Evolutionary conservation across 2,329 filamentous ascomycete species (phyloP), one percentile per base, ranked within the genome.

Genomic region (Domatiomyces globalis): DNA sequence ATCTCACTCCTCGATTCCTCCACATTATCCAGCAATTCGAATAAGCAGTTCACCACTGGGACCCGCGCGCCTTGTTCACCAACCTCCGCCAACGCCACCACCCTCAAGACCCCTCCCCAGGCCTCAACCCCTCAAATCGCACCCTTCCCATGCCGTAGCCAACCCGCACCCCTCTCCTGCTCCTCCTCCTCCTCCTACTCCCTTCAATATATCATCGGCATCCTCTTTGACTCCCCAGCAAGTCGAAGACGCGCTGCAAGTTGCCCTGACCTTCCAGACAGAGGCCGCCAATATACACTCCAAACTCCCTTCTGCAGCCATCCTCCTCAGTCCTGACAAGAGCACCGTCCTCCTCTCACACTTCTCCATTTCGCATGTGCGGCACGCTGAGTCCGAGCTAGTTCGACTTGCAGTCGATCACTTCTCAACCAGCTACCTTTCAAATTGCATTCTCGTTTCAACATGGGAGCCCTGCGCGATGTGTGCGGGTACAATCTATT

Each of bases 391-490:
- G 61, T 69, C 67, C 47, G 71, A 70, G 43, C 65, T 77, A 4
- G 74, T 73, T 1, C 69, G 72, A 33, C 65, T 76, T 27, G 72
- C 73, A 1, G 70, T 73, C 15, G 60, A 64, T 5, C 74, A 77
- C 56, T 76, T 71, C 57, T 63, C 68, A 2, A 70, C 72, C 54
- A 65, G 67, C 12, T 77, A 71, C 56, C 66, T 77, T 2, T 72
- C 70, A 63, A 60, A 58, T 39, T 77, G 73, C 57, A 76, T 73
- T 0, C 60, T 77, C 42, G 70, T 75, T 46, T 72, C 69, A 19
- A 77, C 74, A 9, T 77, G 75, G 74, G 75, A 77, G 60, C 74
- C 74, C 1, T 77, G 75, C 54, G 73, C 72, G 18, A 77, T 77
- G 74, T 77, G 73, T 57, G 62, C 65, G 39, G 69, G 67, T 4